Conservation (phyloP, 1,284 basidiomycete genomes). For the Cryptococcus sp. region DNA sequence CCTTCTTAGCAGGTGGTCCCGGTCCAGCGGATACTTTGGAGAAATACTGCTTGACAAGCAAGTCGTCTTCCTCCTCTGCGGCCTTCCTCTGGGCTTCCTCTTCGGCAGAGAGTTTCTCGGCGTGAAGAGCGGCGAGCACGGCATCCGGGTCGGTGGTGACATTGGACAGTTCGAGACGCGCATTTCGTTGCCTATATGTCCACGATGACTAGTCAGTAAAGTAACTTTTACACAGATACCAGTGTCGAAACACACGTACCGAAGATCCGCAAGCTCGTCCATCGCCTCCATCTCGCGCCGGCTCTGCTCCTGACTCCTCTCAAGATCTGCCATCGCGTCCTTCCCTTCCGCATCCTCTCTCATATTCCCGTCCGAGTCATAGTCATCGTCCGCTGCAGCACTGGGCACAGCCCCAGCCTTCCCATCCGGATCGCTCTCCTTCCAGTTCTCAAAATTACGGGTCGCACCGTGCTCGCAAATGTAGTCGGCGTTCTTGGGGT, state of each 20-base stretch:
- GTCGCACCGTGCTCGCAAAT: constrained; percentile 86
- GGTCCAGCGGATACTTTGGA: constrained; percentile 58
- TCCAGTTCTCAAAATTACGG: constrained; percentile 75
- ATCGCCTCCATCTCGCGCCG: constrained; percentile 98
- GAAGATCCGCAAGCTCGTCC: constrained; percentile 91
- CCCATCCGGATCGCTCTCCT: constrained; percentile 34
- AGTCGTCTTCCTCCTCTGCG: constrained; percentile 88
- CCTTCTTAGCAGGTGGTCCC: constrained; percentile 38
- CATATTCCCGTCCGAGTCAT: constrained; percentile 62
- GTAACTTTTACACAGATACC: neutral
- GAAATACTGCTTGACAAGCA: constrained; percentile 79
- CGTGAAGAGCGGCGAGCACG: constrained; percentile 39
- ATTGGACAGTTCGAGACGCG: constrained; percentile 77
- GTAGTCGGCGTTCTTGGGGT: constrained; percentile 97
- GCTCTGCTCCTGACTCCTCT: constrained; percentile 84
- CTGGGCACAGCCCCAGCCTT: constrained; percentile 41
- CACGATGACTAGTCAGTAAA: constrained; percentile 5
- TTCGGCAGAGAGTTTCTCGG: constrained; percentile 52
- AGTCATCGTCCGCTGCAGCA: constrained; percentile 52
- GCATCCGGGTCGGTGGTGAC: constrained; percentile 49
- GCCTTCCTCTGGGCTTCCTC: constrained; percentile 54
- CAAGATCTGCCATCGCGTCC: constrained; percentile 95
- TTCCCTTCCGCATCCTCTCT: constrained; percentile 46
- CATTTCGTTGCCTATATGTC: constrained; percentile 61
- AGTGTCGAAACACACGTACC: constrained; percentile 42